These are phyloP conservation scores for Penicillium turbatum DNA, from an alignment of 495 filamentous ascomycete genomes.

Conservation along the genomic window DNA sequence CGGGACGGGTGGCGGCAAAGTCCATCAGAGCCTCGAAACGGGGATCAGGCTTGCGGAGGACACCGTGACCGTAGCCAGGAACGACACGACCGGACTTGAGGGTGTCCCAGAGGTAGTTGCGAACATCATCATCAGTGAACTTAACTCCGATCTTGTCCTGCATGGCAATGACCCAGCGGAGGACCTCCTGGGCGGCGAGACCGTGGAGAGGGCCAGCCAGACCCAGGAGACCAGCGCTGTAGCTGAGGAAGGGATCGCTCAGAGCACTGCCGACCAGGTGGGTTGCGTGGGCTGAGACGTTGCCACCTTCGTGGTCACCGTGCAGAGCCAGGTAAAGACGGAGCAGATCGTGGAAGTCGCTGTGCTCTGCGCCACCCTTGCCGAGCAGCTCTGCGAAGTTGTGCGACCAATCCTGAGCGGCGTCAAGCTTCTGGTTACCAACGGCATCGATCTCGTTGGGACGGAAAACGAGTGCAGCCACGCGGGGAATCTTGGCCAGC, in stretches of 20 bases:
- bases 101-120: constrained; percentile 85
- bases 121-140: constrained; percentile 74
- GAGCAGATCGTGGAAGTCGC: constrained; percentile 93
- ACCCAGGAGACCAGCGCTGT: constrained; percentile 92
- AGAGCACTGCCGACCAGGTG: constrained; percentile 96
- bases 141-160: constrained; percentile 75
- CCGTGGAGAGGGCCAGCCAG: constrained; percentile 93
- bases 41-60: constrained; percentile 94
- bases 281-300: constrained; percentile 95
- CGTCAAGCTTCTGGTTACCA: constrained; percentile 38
- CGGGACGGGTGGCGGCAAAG: constrained; percentile 78
- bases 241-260: constrained; percentile 91
- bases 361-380: constrained; percentile 76
- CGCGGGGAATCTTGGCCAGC: constrained; percentile 92
- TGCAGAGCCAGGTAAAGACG: constrained; percentile 92
- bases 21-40: constrained; percentile 95
- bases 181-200: constrained; percentile 92
- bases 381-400: constrained; percentile 97
- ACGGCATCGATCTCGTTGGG: constrained; percentile 70
- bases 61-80: constrained; percentile 96
- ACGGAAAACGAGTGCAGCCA: constrained; percentile 96
- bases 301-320: constrained; percentile 97
- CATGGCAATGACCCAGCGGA: constrained; percentile 95
- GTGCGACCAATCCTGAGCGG: constrained; percentile 89
- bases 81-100: constrained; percentile 93